Evolutionary conservation across 352 stramenopile genomes (phyloP).

Genomic region (Phytophthora quininea): DNA sequence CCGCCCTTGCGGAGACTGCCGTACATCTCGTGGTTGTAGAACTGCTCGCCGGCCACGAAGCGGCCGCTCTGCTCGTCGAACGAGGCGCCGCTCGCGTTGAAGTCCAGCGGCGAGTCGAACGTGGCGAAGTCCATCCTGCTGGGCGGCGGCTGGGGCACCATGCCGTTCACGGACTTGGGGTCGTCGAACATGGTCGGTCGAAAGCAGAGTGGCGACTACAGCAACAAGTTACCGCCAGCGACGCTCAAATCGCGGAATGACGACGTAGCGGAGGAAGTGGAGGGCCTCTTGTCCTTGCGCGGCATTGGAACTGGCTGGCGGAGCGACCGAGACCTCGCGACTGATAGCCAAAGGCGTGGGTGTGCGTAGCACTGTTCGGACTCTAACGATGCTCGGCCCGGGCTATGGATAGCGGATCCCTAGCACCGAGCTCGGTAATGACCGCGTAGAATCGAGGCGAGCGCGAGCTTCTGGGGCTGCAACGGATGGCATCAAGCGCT

Average conservation of each 20-base stretch:
- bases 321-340: conserved; percentile 13
- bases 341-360: conserved; percentile 26
- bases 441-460: conserved; percentile 25
- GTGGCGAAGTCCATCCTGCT: conserved; percentile 41
- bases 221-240: conserved; percentile 4
- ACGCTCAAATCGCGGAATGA: conserved; percentile 29
- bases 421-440: conserved; percentile 27
- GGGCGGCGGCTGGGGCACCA: conserved; percentile 36
- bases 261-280: conserved; percentile 5
- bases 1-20: conserved; percentile 71
- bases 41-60: conserved; percentile 73
- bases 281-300: conserved; percentile 23
- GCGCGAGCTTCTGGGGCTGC: too few species aligned
- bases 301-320: conserved; percentile 20
- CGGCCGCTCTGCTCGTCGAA: conserved; percentile 44
- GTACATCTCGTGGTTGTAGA: conserved; percentile 79
- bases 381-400: neutral
- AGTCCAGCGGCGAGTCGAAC: conserved; percentile 47
- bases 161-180: conserved; percentile 36
- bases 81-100: conserved; percentile 32
- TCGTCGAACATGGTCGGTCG: conserved; percentile 31
- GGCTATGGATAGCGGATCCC: conserved; percentile 33
- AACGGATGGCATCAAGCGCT: too few species aligned
- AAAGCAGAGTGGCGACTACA: conserved; percentile 17
- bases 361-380: neutral